Evolutionary conservation across 176 grass and related monocot species (phyloP).

Genomic region (Carex pumila): DNA sequence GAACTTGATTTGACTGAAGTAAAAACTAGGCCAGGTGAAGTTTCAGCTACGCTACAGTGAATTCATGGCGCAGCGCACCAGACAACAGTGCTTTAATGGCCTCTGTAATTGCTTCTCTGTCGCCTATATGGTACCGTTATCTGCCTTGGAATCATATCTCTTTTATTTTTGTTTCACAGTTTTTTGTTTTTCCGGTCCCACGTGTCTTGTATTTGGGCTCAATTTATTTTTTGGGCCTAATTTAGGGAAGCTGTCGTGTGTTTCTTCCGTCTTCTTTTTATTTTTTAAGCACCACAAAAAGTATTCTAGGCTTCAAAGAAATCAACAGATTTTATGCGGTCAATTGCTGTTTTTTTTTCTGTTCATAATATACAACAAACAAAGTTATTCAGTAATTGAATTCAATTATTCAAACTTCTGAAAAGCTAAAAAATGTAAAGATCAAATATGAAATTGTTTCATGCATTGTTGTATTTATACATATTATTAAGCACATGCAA

Average conservation of each 20-base stretch:
- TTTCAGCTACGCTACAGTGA: not conserved
- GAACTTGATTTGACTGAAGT: constrained; percentile 5
- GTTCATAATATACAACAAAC: too few relatives aligned
- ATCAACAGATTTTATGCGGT: too few relatives aligned
- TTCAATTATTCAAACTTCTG: too few relatives aligned
- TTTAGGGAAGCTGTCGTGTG: not conserved
- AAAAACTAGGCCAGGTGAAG: constrained; percentile 6
- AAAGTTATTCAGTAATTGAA: too few relatives aligned
- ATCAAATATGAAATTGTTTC: too few relatives aligned
- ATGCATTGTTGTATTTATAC: not conserved
- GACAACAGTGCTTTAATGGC: constrained; percentile 11
- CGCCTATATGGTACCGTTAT: not conserved
- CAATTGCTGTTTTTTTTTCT: too few relatives aligned
- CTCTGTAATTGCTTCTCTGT: constrained; percentile 8
- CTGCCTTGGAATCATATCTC: not conserved
- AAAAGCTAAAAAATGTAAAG: too few relatives aligned
- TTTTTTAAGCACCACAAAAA: too few relatives aligned
- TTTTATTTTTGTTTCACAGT: too few relatives aligned
- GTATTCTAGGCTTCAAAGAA: too few relatives aligned
- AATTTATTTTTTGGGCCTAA: not conserved
- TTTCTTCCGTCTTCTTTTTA: too few relatives aligned
- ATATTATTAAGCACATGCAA: not conserved
- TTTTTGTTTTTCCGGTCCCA: not conserved
- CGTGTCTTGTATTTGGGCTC: not conserved
- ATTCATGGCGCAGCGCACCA: not conserved